Base-by-base conservation (phyloP, 1,284 basidiomycete species). In the Puccinia horiana region DNA sequence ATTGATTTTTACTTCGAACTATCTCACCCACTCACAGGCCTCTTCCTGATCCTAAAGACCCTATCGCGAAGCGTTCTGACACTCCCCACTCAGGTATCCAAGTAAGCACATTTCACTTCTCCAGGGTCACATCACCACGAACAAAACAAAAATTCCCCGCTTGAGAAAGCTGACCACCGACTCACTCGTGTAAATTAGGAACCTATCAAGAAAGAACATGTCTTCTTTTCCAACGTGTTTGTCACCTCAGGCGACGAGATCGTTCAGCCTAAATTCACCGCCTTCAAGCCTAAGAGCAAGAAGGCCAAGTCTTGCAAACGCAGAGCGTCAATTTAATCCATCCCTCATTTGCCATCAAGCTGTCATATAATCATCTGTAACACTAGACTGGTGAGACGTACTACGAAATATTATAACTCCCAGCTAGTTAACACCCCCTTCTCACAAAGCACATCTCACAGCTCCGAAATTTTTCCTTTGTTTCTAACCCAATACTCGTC, bases 41-140 rank as follows among this genome's bases (percentile, higher is more conserved):
- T 20, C 58, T 77, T 32, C 12, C 40, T 3, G 61, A 77, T 23
- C n/a, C 58, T 23, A 65, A 58, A 0, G 26, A 5, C 16, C 26
- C 61, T 35, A 16, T 52, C 23, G n/a, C 14, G 0, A 32, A 77
- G 11, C 61, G 58, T 11, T 42, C 61, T n/a, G 76, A 77, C 58
- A 47, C 47, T 8, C 58, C 61, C 20, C 76, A 77, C 49, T 18
- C 32, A 23, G 76, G 76, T n/a, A 18, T 77, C 32, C 76, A 77
- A 63, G 76, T 77, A 63, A 65, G 76, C 20, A 5, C 61, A 16
- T 1, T 37, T 35, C 63, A 23, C 26, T 40, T 12, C 6, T 6
- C 23, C 37, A n/a, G n/a, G n/a, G n/a, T n/a, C 42, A 69, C 20
- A 12, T 42, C 32, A n/a, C 29, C 29, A n/a, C 4, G 40, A 12